Conservation (phyloP, 306 rosid genomes). For the Vigna angularis region DNA sequence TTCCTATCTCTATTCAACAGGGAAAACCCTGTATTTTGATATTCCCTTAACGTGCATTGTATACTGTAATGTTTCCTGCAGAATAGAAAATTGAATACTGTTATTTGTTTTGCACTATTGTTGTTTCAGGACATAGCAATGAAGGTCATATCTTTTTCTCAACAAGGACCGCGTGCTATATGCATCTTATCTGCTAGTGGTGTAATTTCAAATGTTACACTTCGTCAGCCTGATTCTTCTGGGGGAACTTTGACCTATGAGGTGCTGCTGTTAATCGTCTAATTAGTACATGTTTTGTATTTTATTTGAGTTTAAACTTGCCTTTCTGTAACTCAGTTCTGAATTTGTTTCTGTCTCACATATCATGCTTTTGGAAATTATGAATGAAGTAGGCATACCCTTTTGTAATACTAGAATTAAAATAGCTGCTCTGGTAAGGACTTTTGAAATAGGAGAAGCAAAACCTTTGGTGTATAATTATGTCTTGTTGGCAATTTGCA, state of each 20-base stretch:
- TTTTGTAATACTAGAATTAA: too few species aligned
- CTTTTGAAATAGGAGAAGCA: not conserved
- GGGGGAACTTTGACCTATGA: slow-evolving; percentile 72
- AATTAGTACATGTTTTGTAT: not conserved
- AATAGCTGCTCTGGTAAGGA: too few species aligned
- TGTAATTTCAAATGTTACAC: slow-evolving; percentile 67
- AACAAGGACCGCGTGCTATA: slow-evolving; percentile 77
- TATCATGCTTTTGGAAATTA: too few species aligned
- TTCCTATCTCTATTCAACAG: not conserved
- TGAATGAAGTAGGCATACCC: too few species aligned
- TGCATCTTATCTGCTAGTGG: slow-evolving; percentile 80
- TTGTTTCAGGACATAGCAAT: slow-evolving; percentile 68
- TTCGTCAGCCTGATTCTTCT: slow-evolving; percentile 76
- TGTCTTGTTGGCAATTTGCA: not conserved
- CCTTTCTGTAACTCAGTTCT: not conserved
- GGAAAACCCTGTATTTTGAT: not conserved
- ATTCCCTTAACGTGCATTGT: not conserved
- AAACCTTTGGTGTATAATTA: not conserved
- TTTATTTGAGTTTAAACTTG: not conserved
- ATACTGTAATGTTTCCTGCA: not conserved
- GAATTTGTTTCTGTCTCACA: not conserved
- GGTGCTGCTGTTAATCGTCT: slow-evolving; percentile 51
- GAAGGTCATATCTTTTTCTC: slow-evolving; percentile 73
- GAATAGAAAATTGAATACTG: slow-evolving; percentile 12
- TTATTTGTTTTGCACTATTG: slow-evolving; percentile 23